These are phyloP conservation scores for Thoreauomyces humboldtii DNA, from an alignment of 192 early-diverging fungal species.

Conservation along the genomic window DNA sequence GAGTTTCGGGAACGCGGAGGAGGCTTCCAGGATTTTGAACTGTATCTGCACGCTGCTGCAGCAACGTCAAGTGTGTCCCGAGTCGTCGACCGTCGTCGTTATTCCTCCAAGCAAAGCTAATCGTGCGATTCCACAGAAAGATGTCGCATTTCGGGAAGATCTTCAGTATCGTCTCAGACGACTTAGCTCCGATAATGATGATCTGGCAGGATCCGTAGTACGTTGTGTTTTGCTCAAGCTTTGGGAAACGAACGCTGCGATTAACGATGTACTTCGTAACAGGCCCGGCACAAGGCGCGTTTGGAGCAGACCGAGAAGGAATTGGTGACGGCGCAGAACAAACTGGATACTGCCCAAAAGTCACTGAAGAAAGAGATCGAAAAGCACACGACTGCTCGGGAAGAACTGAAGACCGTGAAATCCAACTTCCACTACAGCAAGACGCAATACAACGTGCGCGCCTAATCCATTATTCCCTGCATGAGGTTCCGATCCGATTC, in stretches of 20 bases:
- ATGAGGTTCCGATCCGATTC: background rate
- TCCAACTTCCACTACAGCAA: constrained; percentile 19
- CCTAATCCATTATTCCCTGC: background rate
- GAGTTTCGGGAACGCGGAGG: background rate
- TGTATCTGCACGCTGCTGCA: constrained; percentile 31
- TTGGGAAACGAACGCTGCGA: too few relatives aligned
- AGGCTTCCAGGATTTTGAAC: constrained; percentile 18
- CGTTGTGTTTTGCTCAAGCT: too few relatives aligned
- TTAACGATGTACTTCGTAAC: too few relatives aligned
- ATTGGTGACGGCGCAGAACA: background rate
- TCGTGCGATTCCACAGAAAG: constrained; percentile 15
- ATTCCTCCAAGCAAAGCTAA: too few relatives aligned
- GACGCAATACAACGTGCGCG: constrained; percentile 29
- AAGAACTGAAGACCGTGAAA: constrained; percentile 32
- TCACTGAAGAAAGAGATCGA: constrained; percentile 12
- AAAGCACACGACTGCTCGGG: constrained; percentile 21
- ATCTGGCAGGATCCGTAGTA: constrained; percentile 12
- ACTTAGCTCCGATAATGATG: constrained; percentile 18
- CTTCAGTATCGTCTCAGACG: constrained; percentile 22
- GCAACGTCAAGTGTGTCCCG: constrained; percentile 28
- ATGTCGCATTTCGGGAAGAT: constrained; percentile 28
- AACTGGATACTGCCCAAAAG: constrained; percentile 21
- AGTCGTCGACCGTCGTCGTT: too few relatives aligned
- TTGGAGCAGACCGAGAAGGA: constrained; percentile 25
- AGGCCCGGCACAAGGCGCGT: constrained; percentile 16